These are phyloP conservation scores for Hemileccinum rubropunctum DNA, from an alignment of 768 basidiomycete genomes.

Conservation along the genomic window DNA sequence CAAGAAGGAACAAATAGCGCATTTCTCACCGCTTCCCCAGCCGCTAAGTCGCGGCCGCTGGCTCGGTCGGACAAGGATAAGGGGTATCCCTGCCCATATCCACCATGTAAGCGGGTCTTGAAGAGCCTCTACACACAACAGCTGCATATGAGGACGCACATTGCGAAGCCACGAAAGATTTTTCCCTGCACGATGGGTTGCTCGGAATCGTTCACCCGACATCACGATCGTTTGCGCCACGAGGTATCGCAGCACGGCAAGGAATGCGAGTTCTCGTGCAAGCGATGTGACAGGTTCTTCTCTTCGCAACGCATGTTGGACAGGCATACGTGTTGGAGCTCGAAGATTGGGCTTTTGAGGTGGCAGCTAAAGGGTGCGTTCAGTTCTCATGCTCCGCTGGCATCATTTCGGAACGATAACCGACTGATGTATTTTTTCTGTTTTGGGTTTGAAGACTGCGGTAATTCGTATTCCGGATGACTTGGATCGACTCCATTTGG, in stretches of 20 bases:
- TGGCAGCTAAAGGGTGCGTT: not conserved
- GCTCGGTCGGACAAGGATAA: not conserved
- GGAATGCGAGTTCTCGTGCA: constrained; percentile 3
- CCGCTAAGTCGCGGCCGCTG: not conserved
- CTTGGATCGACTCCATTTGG: too few relatives aligned
- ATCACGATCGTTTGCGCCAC: constrained; percentile 3
- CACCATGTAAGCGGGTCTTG: not conserved
- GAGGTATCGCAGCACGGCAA: constrained; percentile 3
- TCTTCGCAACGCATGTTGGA: constrained; percentile 3
- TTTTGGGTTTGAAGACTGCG: too few relatives aligned
- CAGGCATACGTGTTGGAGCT: constrained; percentile 6
- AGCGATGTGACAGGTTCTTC: constrained; percentile 1
- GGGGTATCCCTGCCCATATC: not conserved
- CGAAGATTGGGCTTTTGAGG: not conserved
- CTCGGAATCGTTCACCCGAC: constrained; percentile 1
- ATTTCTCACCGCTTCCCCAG: not conserved
- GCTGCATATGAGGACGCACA: not conserved
- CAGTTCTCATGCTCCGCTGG: not conserved
- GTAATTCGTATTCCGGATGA: too few relatives aligned
- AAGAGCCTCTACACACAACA: constrained; percentile 3
- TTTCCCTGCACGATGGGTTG: constrained; percentile 4
- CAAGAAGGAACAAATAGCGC: not conserved
- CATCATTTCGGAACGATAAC: too few relatives aligned
- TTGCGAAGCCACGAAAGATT: not conserved
- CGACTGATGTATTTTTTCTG: too few relatives aligned